Conservation (phyloP, 768 basidiomycete species). For the Cystobasidium ongulense region DNA sequence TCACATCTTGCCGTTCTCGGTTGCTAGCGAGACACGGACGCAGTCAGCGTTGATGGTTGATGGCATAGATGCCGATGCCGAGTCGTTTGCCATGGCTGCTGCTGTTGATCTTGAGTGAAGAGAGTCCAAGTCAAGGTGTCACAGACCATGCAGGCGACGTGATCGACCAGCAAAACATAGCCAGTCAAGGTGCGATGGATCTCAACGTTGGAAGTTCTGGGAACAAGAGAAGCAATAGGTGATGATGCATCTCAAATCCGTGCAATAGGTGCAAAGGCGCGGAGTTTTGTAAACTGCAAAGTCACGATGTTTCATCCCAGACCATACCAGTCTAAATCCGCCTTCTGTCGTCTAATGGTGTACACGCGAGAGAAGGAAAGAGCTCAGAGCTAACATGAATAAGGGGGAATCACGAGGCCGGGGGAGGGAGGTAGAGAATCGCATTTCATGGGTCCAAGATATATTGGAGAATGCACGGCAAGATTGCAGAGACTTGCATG, state of each 20-base stretch:
- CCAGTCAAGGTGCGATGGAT: background rate
- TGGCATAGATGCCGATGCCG: conserved; percentile 2
- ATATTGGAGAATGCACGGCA: background rate
- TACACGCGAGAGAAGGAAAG: background rate
- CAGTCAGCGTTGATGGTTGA: conserved; percentile 14
- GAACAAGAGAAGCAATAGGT: too few relatives aligned
- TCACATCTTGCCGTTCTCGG: conserved; percentile 24
- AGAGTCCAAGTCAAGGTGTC: background rate
- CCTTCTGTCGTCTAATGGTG: background rate
- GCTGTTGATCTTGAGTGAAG: background rate
- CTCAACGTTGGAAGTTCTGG: too few relatives aligned
- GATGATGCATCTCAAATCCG: too few relatives aligned
- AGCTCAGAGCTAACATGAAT: background rate
- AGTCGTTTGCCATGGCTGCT: background rate
- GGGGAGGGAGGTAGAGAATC: background rate
- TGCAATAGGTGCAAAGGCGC: too few relatives aligned
- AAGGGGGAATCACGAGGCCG: conserved; percentile 16
- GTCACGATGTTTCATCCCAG: conserved; percentile 11
- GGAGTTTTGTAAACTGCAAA: conserved; percentile 1
- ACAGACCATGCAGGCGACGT: background rate
- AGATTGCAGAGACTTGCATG: background rate
- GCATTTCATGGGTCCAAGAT: background rate
- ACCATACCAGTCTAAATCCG: background rate
- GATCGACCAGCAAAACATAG: background rate
- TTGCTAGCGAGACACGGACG: background rate